Base-by-base conservation (phyloP, 495 filamentous ascomycete genomes). In the Aspergillus asperescens region DNA sequence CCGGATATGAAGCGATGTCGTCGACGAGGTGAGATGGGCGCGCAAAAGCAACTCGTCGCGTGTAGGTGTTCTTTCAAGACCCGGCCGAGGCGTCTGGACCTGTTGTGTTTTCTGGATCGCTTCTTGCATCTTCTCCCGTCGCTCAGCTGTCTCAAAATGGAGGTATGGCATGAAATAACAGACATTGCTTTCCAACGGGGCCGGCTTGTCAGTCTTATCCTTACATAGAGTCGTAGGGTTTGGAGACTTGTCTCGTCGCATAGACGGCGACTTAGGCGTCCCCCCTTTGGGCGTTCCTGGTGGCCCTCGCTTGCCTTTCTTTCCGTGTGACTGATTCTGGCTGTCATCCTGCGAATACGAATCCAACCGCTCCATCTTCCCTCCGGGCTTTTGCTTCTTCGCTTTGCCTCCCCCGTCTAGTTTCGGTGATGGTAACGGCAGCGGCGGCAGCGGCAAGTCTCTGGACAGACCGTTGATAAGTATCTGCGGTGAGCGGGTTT, bases 111-210 rank as follows among this genome's bases (percentile, higher is more conserved):
- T 67, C 50, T 74, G 70, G 50, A 87, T 84, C 13, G 79, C 77
- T 18, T 75, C 67, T 50, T 79, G 77, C 83, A 86, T 85, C 55
- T 79, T 72, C 43, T 71, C 69, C 28, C 82, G 71, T 12, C 77
- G 66, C 35, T 74, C 67, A 19, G 77, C 73, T 3, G 80, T 84
- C 55, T 87, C 84, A 48, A 83, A 87, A 62, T 86, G 83, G 13
- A 86, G 64, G 57, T 83, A 87, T 1, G 84, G 84, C 82, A 87
- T 85, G 59, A 81, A 84, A 13, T 82, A 65, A 34, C 81, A 81
- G 46, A 84, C 78, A 47, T 84, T 75, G 39, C 63, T 65, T 6
- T 62, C 52, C 10, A 60, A 51, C 7, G 58, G n/a, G n/a, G n/a
- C n/a, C n/a, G n/a, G n/a, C n/a, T 44, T 18, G 52, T 44, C 4